Conservation (phyloP, 176 grass and related monocot species). For the Poa pratensis region DNA sequence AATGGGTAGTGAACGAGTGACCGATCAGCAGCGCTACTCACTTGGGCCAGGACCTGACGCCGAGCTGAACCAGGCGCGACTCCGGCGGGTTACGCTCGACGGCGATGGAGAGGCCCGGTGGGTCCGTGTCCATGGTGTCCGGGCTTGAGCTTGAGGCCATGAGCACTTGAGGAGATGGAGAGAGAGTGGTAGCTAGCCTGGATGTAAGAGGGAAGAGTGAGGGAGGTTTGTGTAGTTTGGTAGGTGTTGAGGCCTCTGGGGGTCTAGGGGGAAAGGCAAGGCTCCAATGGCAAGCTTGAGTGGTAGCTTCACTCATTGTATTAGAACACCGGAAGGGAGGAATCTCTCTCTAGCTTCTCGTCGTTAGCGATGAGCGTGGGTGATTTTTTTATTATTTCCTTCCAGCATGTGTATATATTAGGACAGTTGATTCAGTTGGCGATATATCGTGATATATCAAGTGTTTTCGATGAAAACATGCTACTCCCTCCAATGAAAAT, state of each 20-base stretch:
- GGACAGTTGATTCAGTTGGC: background rate
- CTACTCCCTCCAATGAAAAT: no score
- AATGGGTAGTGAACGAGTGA: background rate
- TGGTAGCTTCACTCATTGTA: conserved; percentile 35
- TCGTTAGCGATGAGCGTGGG: background rate
- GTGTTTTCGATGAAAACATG: background rate
- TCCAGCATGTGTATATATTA: conserved; percentile 29
- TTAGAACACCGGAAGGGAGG: conserved; percentile 19
- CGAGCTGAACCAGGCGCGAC: conserved; percentile 71
- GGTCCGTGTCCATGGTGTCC: conserved; percentile 65
- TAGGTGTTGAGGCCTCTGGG: conserved; percentile 21
- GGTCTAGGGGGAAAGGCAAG: conserved; percentile 29
- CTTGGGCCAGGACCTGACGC: conserved; percentile 97
- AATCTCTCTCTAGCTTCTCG: background rate
- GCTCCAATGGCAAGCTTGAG: conserved; percentile 12
- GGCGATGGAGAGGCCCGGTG: conserved; percentile 52
- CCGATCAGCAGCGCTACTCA: conserved; percentile 40
- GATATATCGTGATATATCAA: background rate
- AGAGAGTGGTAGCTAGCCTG: conserved; percentile 34
- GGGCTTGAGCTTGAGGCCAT: conserved; percentile 82
- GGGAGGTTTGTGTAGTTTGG: conserved; percentile 27
- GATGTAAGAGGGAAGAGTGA: conserved; percentile 3
- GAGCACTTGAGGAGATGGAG: conserved; percentile 26
- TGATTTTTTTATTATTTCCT: conserved; percentile 25
- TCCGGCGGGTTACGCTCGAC: conserved; percentile 73